A percentile compares a stretch with the other conserved stretches of the same genome.
Conservation (phyloP, 2,329 filamentous ascomycete genomes). For the Xylariomycetidae sp. region DNA sequence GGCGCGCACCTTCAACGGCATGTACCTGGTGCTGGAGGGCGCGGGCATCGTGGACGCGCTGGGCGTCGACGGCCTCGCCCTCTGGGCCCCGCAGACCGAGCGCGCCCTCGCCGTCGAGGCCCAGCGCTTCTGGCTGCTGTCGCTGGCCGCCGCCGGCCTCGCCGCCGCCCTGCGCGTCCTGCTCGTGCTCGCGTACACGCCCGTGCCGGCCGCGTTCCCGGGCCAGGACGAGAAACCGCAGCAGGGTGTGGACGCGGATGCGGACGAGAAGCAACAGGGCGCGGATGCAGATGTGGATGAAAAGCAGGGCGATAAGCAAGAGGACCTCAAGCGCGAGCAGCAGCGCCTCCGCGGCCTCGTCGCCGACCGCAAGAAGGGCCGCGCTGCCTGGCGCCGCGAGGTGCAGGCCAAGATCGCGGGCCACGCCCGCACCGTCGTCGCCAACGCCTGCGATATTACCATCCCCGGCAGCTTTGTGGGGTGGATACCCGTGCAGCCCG, state of each 20-base stretch:
- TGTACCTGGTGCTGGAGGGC: conserved; percentile 61
- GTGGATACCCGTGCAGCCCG: conserved; percentile 48
- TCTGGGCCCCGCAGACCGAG: conserved; percentile 47
- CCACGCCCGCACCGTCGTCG: conserved; percentile 43
- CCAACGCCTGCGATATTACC: conserved; percentile 56
- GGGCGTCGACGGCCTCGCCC: conserved; percentile 35
- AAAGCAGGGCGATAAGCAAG: conserved; percentile 6
- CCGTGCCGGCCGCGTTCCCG: conserved; percentile 27
- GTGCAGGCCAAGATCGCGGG: conserved; percentile 23
- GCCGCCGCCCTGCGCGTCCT: conserved; percentile 36
- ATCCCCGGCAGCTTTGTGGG: conserved; percentile 55
- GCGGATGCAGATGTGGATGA: conserved; percentile 3
- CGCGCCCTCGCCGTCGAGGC: conserved; percentile 49
- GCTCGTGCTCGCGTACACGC: conserved; percentile 29
- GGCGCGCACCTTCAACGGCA: conserved; percentile 53
- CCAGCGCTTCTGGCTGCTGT: conserved; percentile 65
- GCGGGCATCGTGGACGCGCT: conserved; percentile 52
- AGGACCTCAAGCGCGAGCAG: conserved; percentile 25
- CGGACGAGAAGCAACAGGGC: conserved; percentile 9
- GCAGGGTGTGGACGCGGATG: conserved; percentile 18
- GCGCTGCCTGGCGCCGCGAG: conserved; percentile 24
- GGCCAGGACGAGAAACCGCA: no score
- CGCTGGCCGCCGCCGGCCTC: conserved; percentile 46
- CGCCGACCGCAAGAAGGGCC: conserved; percentile 27
- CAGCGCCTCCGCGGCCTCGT: conserved; percentile 30